A percentile compares a stretch with the other conserved stretches of the same genome.
Conservation (phyloP, 2,329 filamentous ascomycete species). For the Trichoderma koningii region DNA sequence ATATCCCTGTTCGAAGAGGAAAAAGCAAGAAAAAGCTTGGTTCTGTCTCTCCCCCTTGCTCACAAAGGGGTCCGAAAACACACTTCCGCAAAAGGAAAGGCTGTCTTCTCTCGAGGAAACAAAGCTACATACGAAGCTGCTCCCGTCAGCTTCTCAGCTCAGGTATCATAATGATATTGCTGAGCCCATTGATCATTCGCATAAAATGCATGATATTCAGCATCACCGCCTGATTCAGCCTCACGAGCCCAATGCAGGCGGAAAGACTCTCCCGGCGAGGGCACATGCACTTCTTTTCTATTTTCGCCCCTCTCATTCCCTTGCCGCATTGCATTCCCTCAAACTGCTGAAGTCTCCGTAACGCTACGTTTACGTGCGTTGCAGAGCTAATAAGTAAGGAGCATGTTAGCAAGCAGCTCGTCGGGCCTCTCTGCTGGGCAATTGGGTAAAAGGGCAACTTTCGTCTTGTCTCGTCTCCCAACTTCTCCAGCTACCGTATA, state of each 20-base stretch:
- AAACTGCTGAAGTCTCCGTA: not conserved
- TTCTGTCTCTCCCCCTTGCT: slow-evolving; percentile 18
- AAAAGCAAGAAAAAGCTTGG: not conserved
- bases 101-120: slow-evolving; percentile 32
- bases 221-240: slow-evolving; percentile 21
- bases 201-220: slow-evolving; percentile 6
- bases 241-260: not conserved
- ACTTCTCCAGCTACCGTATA: no score
- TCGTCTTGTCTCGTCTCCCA: no score
- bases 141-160: no score
- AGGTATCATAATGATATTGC: no score
- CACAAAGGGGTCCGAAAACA: not conserved
- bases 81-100: slow-evolving; percentile 28
- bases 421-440: no score
- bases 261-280: not conserved
- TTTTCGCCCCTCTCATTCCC: not conserved
- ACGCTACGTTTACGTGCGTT: not conserved
- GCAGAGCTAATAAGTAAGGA: not conserved
- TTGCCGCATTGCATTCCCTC: not conserved
- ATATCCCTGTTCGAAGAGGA: not conserved
- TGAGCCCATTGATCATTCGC: not conserved
- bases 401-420: not conserved
- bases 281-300: slow-evolving; percentile 7
- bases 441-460: no score
- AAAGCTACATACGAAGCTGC: slow-evolving; percentile 5